Evolutionary conservation across 1,284 basidiomycete genomes (phyloP).

Genomic region (Cystobasidium sp.): DNA sequence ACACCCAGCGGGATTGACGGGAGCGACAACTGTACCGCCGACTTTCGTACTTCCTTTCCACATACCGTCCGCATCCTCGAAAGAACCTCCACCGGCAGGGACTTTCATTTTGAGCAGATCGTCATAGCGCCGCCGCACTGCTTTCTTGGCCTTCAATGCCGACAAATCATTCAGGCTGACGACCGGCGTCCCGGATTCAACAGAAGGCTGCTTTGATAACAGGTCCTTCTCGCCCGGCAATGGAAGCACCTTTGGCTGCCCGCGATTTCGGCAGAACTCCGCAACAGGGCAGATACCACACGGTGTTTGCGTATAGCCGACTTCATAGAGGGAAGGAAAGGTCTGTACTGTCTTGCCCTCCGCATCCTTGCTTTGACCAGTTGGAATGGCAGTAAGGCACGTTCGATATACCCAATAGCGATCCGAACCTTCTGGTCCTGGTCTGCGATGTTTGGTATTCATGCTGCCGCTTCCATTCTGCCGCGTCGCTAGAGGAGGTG

Average conservation of each 20-base stretch:
- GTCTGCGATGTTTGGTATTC: slow-evolving; percentile 7
- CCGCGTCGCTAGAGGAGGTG: slow-evolving; percentile 6
- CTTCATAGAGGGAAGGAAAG: slow-evolving; percentile 17
- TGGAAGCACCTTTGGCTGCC: slow-evolving; percentile 42
- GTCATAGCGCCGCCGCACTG: slow-evolving; percentile 14
- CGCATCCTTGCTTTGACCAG: slow-evolving; percentile 9
- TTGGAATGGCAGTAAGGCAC: slow-evolving; percentile 44
- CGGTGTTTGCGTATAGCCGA: slow-evolving; percentile 53
- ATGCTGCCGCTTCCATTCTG: slow-evolving; percentile 2
- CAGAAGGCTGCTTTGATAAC: slow-evolving; percentile 25
- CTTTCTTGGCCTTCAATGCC: slow-evolving; percentile 17
- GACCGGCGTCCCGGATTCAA: neutral
- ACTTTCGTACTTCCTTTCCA: slow-evolving; percentile 42
- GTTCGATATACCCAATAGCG: slow-evolving; percentile 52
- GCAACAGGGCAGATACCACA: slow-evolving; percentile 53
- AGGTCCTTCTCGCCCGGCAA: slow-evolving; percentile 42
- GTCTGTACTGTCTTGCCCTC: slow-evolving; percentile 6
- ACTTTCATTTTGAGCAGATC: slow-evolving; percentile 41
- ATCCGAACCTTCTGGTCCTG: slow-evolving; percentile 28
- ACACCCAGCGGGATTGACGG: slow-evolving; percentile 42
- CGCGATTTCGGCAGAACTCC: slow-evolving; percentile 51
- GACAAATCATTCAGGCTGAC: slow-evolving; percentile 8
- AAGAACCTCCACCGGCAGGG: slow-evolving; percentile 26
- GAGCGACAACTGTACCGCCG: slow-evolving; percentile 39
- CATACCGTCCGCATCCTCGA: slow-evolving; percentile 37